phyloP scores from a whole-genome alignment of 2,329 filamentous ascomycete species.

The Aphanocladium album region DNA sequence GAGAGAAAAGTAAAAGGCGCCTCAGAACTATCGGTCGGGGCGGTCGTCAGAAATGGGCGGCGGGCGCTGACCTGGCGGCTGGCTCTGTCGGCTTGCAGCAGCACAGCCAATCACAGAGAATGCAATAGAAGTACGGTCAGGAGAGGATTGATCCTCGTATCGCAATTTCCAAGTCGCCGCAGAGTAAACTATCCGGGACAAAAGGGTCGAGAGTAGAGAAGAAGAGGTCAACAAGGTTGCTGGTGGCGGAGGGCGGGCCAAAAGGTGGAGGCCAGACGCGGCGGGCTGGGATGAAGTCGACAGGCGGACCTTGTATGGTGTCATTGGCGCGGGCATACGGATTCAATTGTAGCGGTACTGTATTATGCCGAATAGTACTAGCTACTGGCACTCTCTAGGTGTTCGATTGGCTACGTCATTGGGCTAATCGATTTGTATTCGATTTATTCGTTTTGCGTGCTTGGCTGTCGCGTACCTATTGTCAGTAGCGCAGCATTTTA shows the following conservation, averaged over 20 bases:
- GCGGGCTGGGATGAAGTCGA: background rate
- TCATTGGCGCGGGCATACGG: background rate
- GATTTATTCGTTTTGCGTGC: background rate
- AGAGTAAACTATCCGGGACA: background rate
- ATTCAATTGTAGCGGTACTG: background rate
- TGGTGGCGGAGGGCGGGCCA: background rate
- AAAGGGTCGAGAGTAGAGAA: background rate
- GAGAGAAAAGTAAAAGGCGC: background rate
- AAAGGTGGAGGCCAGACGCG: slow-evolving; percentile 3
- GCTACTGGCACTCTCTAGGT: background rate
- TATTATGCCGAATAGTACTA: background rate
- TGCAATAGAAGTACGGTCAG: background rate
- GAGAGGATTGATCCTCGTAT: background rate
- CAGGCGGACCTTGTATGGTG: background rate
- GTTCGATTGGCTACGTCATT: background rate
- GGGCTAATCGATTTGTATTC: background rate
- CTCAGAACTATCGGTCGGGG: background rate
- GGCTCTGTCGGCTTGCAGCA: background rate
- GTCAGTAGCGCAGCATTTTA: background rate
- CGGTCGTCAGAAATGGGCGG: background rate
- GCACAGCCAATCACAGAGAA: background rate
- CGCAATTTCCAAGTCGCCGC: background rate
- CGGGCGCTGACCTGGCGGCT: background rate
- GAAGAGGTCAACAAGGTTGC: slow-evolving; percentile 4
- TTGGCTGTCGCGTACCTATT: background rate